These are phyloP conservation scores for Globisporangium emineosum DNA, from an alignment of 352 stramenopile genomes.

Conservation along the genomic window DNA sequence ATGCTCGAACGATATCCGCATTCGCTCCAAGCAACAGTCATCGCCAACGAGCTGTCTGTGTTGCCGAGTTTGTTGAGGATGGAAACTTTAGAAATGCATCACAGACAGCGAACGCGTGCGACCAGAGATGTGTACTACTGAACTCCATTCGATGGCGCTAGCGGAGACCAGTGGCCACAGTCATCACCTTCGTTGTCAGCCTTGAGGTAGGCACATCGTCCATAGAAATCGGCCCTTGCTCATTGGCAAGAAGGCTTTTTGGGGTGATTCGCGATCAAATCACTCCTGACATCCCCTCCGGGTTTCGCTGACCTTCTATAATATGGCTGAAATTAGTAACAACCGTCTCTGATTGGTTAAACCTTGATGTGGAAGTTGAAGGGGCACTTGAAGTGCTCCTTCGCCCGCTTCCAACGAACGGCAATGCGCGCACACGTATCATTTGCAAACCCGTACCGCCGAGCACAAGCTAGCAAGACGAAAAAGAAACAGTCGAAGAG, in stretches of 20 bases:
- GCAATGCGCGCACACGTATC: too few species aligned
- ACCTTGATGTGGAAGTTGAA: neutral
- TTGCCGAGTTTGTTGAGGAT: neutral
- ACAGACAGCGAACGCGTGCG: neutral
- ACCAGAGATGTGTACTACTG: too few species aligned
- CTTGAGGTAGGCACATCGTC: neutral
- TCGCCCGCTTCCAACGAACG: too few species aligned
- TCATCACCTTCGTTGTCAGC: neutral
- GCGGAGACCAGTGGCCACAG: neutral
- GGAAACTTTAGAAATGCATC: neutral
- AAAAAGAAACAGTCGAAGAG: too few species aligned
- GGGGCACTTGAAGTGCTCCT: neutral
- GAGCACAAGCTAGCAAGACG: too few species aligned
- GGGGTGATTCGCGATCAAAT: neutral
- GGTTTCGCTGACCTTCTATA: too few species aligned
- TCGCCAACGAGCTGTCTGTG: neutral
- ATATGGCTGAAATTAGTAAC: neutral
- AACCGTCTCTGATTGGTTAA: neutral
- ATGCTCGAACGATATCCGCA: too few species aligned
- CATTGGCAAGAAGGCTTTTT: too few species aligned
- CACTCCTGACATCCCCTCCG: neutral
- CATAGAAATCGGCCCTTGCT: neutral
- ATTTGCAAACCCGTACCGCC: too few species aligned
- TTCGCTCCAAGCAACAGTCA: neutral
- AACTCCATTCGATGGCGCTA: neutral